Conservation (phyloP, 345 rosid species). For the Punica granatum region DNA sequence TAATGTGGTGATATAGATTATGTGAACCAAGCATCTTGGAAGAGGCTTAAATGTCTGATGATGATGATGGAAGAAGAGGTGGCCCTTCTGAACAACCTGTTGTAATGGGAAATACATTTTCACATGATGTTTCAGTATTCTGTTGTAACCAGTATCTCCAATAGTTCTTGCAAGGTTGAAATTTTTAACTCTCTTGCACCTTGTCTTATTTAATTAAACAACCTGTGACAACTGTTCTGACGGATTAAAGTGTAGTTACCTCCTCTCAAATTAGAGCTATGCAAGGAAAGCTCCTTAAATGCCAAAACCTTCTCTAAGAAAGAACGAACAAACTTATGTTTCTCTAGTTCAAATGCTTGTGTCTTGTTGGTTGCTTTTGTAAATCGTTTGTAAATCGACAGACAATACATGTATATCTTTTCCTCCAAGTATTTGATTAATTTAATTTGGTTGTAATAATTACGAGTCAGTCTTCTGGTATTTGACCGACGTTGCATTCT, state of each 20-base stretch:
- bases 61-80: not conserved
- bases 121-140: not conserved
- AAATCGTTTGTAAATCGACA: not conserved
- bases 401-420: not conserved
- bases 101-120: not conserved
- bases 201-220: not conserved
- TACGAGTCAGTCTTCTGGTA: not conserved
- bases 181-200: not conserved
- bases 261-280: not conserved
- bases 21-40: not conserved
- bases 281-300: not conserved
- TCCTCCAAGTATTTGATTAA: not conserved
- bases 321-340: not conserved
- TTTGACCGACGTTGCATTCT: slow-evolving; percentile 4
- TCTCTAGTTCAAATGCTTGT: not conserved
- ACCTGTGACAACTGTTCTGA: no score
- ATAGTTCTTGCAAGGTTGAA: not conserved
- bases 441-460: not conserved
- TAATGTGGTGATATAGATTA: not conserved
- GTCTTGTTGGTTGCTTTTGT: not conserved
- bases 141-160: not conserved
- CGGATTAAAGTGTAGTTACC: no score
- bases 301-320: not conserved
- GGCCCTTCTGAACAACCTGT: not conserved
- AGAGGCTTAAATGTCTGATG: not conserved